phyloP scores from a whole-genome alignment of 2,329 filamentous ascomycete genomes.

The Stachybotrys chlorohalonatus region DNA sequence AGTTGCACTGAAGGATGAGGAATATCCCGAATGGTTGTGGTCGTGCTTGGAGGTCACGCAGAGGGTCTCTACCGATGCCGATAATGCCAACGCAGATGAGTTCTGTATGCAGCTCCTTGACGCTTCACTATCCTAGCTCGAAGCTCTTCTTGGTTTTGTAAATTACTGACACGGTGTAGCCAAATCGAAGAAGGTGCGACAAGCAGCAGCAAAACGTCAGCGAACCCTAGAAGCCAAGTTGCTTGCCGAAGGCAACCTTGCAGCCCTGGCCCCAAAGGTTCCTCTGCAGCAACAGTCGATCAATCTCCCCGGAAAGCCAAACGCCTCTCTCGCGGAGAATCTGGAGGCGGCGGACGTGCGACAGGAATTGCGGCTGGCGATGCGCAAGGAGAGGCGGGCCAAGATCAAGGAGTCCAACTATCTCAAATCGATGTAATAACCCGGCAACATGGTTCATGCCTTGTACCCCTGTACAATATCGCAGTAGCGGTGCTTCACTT shows the following conservation, averaged over 20 bases:
- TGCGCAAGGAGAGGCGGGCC: conserved; percentile 66
- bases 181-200: conserved; percentile 77
- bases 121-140: not conserved
- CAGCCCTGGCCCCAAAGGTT: conserved; percentile 57
- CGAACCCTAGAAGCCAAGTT: conserved; percentile 48
- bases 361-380: conserved; percentile 56
- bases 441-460: not conserved
- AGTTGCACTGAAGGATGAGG: conserved; percentile 61
- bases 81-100: conserved; percentile 57
- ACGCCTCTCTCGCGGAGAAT: conserved; percentile 32
- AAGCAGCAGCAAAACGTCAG: conserved; percentile 58
- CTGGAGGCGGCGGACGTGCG: conserved; percentile 41
- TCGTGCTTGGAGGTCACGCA: conserved; percentile 55
- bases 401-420: conserved; percentile 82
- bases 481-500: conserved; percentile 8
- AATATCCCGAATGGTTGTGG: conserved; percentile 80
- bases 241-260: conserved; percentile 56
- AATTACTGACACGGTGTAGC: conserved; percentile 35
- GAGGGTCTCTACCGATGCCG: conserved; percentile 38
- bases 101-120: conserved; percentile 56
- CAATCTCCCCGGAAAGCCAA: conserved; percentile 52
- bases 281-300: conserved; percentile 70
- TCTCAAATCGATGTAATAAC: conserved; percentile 63
- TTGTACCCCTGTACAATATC: conserved; percentile 15
- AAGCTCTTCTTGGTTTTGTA: not conserved